These are phyloP conservation scores for Penicillium sp. DNA, from an alignment of 2,329 filamentous ascomycete genomes.

Conservation along the genomic window DNA sequence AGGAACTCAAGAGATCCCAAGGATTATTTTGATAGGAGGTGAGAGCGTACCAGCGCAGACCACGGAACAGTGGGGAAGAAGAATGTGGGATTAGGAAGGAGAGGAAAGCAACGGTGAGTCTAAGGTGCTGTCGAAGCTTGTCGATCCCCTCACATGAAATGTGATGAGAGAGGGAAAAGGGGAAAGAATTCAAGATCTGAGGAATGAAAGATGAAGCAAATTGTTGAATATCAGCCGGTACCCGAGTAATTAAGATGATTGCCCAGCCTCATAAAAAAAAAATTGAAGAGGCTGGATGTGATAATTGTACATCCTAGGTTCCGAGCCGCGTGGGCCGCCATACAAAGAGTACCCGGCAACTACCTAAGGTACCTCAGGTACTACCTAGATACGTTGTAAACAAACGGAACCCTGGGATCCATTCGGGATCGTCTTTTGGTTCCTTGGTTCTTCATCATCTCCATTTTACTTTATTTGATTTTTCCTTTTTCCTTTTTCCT, in stretches of 20 bases:
- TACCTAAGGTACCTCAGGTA: too few relatives aligned
- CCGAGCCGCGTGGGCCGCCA: neutral
- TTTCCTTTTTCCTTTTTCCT: too few relatives aligned
- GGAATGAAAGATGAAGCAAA: constrained; percentile 10
- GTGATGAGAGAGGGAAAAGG: constrained; percentile 4
- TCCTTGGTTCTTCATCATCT: constrained; percentile 2
- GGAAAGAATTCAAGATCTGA: constrained; percentile 5
- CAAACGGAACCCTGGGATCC: neutral
- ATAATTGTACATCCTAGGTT: constrained; percentile 4
- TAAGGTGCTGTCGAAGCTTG: constrained; percentile 3
- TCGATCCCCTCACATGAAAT: constrained; percentile 27
- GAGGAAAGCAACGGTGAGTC: constrained; percentile 5
- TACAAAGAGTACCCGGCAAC: neutral
- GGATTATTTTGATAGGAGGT: constrained; percentile 3
- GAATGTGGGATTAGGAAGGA: constrained; percentile 8
- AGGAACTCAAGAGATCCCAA: constrained; percentile 9
- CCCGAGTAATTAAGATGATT: constrained; percentile 1
- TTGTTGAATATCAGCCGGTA: constrained; percentile 1
- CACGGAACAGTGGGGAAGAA: constrained; percentile 12
- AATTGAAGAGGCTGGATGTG: constrained; percentile 4
- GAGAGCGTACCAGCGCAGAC: constrained; percentile 27
- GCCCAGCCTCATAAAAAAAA: constrained; percentile 3
- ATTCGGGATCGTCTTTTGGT: constrained; percentile 6
- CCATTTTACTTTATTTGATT: neutral
- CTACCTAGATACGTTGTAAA: neutral